Evolutionary conservation across 2,329 filamentous ascomycete species (phyloP).

Genomic region (Aspergillus persii): DNA sequence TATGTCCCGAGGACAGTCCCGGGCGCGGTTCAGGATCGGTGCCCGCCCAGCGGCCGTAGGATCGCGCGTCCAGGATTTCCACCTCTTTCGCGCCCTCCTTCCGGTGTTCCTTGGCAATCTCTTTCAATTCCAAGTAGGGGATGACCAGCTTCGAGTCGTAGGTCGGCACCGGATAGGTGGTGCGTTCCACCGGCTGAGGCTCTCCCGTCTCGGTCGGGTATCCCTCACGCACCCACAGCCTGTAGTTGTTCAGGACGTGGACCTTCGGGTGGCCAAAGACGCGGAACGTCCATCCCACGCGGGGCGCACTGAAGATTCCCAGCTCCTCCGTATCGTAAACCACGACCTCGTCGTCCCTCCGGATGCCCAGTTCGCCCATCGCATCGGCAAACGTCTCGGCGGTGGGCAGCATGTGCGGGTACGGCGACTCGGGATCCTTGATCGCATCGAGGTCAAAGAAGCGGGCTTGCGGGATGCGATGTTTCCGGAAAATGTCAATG

Average conservation of each 20-base stretch:
- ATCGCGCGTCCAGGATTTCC: slow-evolving; percentile 85
- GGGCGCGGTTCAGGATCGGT: slow-evolving; percentile 81
- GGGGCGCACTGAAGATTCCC: slow-evolving; percentile 89
- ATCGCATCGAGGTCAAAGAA: slow-evolving; percentile 97
- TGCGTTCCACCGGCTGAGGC: slow-evolving; percentile 37
- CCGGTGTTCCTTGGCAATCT: slow-evolving; percentile 70
- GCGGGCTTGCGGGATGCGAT: slow-evolving; percentile 81
- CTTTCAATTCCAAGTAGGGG: slow-evolving; percentile 77
- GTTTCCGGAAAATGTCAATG: slow-evolving; percentile 73
- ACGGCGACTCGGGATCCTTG: slow-evolving; percentile 81
- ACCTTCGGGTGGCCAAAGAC: slow-evolving; percentile 87
- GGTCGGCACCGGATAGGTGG: slow-evolving; percentile 52
- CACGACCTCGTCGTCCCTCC: slow-evolving; percentile 82
- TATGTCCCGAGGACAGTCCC: slow-evolving; percentile 84
- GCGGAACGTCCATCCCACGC: slow-evolving; percentile 89
- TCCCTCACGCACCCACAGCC: slow-evolving; percentile 83
- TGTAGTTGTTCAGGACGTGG: slow-evolving; percentile 93
- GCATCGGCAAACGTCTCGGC: slow-evolving; percentile 77
- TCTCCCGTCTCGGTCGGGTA: slow-evolving; percentile 76
- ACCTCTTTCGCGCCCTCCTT: slow-evolving; percentile 81
- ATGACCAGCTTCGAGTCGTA: slow-evolving; percentile 66
- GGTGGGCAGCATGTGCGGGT: slow-evolving; percentile 93
- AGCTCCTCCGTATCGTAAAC: slow-evolving; percentile 91
- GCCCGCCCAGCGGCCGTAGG: slow-evolving; percentile 76
- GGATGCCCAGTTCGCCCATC: slow-evolving; percentile 86